Conservation (phyloP, 2,329 filamentous ascomycete genomes). For the Aspergillus viridinutans region DNA sequence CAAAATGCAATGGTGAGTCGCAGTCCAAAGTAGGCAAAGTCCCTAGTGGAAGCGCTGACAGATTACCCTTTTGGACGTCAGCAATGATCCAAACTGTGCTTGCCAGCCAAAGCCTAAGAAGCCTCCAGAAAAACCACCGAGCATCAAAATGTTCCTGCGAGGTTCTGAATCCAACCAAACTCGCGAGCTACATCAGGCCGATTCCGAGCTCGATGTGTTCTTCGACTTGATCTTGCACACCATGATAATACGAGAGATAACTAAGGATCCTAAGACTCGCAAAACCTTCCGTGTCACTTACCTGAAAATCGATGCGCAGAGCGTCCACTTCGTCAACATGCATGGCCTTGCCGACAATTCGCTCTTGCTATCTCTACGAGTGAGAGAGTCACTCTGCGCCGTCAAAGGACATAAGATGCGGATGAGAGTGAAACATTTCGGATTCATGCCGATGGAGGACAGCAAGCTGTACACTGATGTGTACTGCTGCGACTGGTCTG, state of each 20-base stretch:
- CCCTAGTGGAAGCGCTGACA: background rate
- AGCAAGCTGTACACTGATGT: slow-evolving; percentile 21
- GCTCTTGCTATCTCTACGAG: slow-evolving; percentile 20
- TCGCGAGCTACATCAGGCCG: slow-evolving; percentile 12
- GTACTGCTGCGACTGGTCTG: slow-evolving; percentile 10
- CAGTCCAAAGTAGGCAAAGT: background rate
- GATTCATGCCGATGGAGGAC: slow-evolving; percentile 14
- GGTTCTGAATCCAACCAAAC: slow-evolving; percentile 12
- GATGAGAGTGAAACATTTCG: slow-evolving; percentile 16
- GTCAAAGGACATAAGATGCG: slow-evolving; percentile 14
- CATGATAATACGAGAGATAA: slow-evolving; percentile 20
- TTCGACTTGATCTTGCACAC: slow-evolving; percentile 21
- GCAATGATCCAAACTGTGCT: slow-evolving; percentile 17
- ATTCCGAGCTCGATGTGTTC: slow-evolving; percentile 20
- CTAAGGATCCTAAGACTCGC: slow-evolving; percentile 8
- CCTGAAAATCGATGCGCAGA: slow-evolving; percentile 13
- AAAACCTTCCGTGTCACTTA: slow-evolving; percentile 7
- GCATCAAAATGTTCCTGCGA: slow-evolving; percentile 14
- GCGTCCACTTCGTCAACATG: slow-evolving; percentile 24
- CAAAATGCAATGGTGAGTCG: background rate
- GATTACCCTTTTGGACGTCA: slow-evolving; percentile 1
- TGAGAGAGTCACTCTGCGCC: slow-evolving; percentile 10
- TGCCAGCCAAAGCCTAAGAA: slow-evolving; percentile 18
- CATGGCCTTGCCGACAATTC: slow-evolving; percentile 26
- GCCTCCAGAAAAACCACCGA: slow-evolving; percentile 2